Evolutionary conservation across 805 yeast genomes (phyloP), one percentile per base, ranked within the genome.

Genomic region (Pichia rugopelliculosa): DNA sequence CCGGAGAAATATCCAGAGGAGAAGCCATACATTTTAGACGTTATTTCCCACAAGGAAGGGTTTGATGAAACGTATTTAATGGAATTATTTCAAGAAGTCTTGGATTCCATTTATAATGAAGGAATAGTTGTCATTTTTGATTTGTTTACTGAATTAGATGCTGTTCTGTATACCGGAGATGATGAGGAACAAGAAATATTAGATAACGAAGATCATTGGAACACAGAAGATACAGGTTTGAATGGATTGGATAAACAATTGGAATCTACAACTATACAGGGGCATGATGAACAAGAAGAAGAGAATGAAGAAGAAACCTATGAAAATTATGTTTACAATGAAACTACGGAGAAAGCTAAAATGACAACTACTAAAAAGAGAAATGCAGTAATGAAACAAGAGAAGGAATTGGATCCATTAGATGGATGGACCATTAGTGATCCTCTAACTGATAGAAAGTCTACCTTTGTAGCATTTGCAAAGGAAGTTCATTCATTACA

Each of bases 41-140:
- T 84, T 10, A 58, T 48, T 6, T 57, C 61, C 6, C 58, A 48
- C 3, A 52, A 52, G 20, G 58, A 55, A 6, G 54, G 59, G 2
- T 61, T 59, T 47, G 79, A 74, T 51, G 71, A 70, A 4, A 76
- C 72, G 37, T 78, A 79, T 53, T 58, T 83, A 11, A 72, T 72
- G 49, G 61, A 59, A 10, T 58, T 70, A 24, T 71, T 84, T 41
- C 72, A 67, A 44, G 80, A 73, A 38, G 75, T 79, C 3, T 56
- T 88, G 50, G 75, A 70, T 10, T 70, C 73, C 0, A 72, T 80
- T 0, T 90, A 70, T 58, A 57, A 57, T 6, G 68, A 66, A 12
- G 96, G 86, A 2, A 74, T 73, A 50, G 97, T 89, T 10, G 84
- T 89, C 49, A 62, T 90, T 5, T 91, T 85, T 67, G 96, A 88